Evolutionary conservation across 225 moss, liverwort and hornwort genomes (phyloP).

Genomic region (Asterella californica): DNA sequence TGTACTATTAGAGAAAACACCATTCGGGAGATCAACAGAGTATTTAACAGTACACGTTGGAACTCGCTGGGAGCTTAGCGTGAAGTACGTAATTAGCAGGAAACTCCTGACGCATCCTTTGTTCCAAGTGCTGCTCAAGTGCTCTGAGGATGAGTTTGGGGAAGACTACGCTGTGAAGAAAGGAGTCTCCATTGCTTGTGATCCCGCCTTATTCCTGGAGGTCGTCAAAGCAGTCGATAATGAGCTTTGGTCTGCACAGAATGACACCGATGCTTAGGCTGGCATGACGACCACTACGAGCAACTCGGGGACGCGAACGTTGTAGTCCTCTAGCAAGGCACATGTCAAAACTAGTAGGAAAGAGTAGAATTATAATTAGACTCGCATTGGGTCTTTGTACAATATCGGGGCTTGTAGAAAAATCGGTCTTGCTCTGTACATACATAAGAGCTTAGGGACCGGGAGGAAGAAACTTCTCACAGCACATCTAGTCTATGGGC

Average conservation of each 20-base stretch:
- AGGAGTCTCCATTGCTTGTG: not conserved
- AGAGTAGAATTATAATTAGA: no score
- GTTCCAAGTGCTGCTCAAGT: slow-evolving; percentile 1
- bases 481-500: no score
- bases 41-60: not conserved
- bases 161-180: not conserved
- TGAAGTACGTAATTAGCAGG: not conserved
- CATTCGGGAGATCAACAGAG: not conserved
- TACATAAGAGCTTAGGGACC: no score
- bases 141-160: slow-evolving; percentile 7
- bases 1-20: not conserved
- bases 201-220: not conserved
- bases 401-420: no score
- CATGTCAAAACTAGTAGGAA: no score
- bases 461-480: no score
- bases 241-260: not conserved
- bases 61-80: not conserved
- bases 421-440: no score
- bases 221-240: slow-evolving; percentile 8
- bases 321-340: no score
- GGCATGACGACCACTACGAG: no score
- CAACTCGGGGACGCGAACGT: no score
- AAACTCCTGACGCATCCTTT: not conserved
- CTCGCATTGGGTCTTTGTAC: no score
- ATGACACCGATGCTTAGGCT: no score